These are phyloP conservation scores for Phytophthora boehmeriae DNA, from an alignment of 352 stramenopile genomes.

Conservation along the genomic window DNA sequence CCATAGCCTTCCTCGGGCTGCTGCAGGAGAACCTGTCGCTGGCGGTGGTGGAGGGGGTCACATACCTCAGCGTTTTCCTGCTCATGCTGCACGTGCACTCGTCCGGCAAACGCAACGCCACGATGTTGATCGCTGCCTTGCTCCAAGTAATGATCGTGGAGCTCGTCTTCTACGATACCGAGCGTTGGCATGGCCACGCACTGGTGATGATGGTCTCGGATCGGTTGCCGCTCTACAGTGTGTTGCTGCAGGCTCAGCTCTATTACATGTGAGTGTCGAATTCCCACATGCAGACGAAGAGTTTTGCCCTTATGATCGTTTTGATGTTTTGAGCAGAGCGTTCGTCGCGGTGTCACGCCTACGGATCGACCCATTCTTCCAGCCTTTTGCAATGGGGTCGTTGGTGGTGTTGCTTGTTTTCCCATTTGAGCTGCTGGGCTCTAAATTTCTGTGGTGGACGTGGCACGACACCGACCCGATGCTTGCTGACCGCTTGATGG, in stretches of 20 bases:
- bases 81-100: slow-evolving; percentile 79
- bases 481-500: slow-evolving; percentile 61
- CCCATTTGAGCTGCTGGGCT: slow-evolving; percentile 76
- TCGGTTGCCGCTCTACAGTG: slow-evolving; percentile 61
- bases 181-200: slow-evolving; percentile 75
- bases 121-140: slow-evolving; percentile 52
- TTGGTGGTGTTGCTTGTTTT: slow-evolving; percentile 64
- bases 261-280: slow-evolving; percentile 72
- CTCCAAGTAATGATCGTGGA: slow-evolving; percentile 64
- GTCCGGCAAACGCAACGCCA: slow-evolving; percentile 77
- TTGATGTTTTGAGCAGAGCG: slow-evolving; percentile 39
- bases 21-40: slow-evolving; percentile 84
- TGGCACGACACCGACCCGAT: slow-evolving; percentile 84
- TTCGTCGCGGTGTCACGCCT: slow-evolving; percentile 74
- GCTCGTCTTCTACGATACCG: slow-evolving; percentile 64
- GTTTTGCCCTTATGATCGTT: neutral
- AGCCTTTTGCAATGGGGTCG: slow-evolving; percentile 70
- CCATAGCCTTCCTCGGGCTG: slow-evolving; percentile 67
- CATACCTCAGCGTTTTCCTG: slow-evolving; percentile 67
- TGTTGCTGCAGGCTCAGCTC: slow-evolving; percentile 72
- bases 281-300: neutral
- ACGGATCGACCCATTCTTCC: slow-evolving; percentile 74
- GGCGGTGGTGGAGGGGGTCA: slow-evolving; percentile 60
- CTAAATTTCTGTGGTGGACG: slow-evolving; percentile 88
- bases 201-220: slow-evolving; percentile 72